These are phyloP conservation scores for Aspergillus biplanus DNA, from an alignment of 495 filamentous ascomycete species.

Conservation along the genomic window DNA sequence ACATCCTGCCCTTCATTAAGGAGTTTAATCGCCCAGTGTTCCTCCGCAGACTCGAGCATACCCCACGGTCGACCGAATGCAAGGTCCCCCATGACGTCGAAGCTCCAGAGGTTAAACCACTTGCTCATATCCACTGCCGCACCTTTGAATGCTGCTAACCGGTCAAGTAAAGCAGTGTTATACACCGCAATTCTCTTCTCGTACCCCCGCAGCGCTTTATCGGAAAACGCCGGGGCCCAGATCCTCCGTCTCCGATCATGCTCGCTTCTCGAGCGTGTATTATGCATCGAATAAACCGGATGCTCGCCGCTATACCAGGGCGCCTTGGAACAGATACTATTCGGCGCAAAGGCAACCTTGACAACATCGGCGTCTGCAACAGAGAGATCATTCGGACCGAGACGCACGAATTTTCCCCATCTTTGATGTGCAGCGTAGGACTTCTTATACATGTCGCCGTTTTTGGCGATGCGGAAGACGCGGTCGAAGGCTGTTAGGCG, in stretches of 20 bases:
- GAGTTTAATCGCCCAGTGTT: conserved; percentile 33
- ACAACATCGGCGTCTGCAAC: conserved; percentile 29
- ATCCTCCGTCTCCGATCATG: conserved; percentile 43
- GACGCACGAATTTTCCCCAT: conserved; percentile 14
- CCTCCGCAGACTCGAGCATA: conserved; percentile 31
- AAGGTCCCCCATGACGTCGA: conserved; percentile 49
- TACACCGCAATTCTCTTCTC: conserved; percentile 31
- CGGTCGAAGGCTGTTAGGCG: conserved; percentile 7
- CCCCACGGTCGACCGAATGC: conserved; percentile 41
- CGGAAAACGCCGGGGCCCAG: conserved; percentile 40
- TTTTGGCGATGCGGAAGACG: background rate
- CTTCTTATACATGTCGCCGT: conserved; percentile 4
- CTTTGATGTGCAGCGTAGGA: background rate
- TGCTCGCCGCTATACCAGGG: conserved; percentile 39
- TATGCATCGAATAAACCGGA: conserved; percentile 38
- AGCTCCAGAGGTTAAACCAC: conserved; percentile 39
- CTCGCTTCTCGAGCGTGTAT: conserved; percentile 27
- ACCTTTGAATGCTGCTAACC: conserved; percentile 10
- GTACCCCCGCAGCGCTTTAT: conserved; percentile 36
- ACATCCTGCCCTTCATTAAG: conserved; percentile 17
- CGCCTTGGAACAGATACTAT: conserved; percentile 38
- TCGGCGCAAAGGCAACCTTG: conserved; percentile 31
- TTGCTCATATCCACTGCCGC: conserved; percentile 31
- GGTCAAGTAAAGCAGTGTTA: conserved; percentile 15
- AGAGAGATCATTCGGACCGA: conserved; percentile 25